Conservation (phyloP, 2,329 filamentous ascomycete genomes). For the Claviceps sp. region DNA sequence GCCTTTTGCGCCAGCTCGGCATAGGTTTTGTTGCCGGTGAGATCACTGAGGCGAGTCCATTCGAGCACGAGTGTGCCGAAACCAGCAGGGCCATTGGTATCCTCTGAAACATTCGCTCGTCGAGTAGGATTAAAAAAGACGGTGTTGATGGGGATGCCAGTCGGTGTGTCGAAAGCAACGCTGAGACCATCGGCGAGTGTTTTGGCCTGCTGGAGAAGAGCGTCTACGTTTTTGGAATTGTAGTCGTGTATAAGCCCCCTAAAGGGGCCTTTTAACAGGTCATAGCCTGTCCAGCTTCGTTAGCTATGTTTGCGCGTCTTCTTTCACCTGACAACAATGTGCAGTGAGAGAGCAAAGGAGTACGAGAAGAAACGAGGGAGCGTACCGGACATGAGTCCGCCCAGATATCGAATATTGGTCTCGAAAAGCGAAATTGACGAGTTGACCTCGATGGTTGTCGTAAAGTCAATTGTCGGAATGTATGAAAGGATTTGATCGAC, state of each 20-base stretch:
- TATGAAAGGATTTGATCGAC: conserved; percentile 59
- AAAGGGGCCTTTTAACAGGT: conserved; percentile 57
- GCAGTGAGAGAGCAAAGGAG: no score
- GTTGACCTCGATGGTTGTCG: conserved; percentile 30
- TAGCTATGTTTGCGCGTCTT: no score
- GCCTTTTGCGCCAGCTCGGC: conserved; percentile 51
- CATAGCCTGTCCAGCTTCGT: conserved; percentile 37
- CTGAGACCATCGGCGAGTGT: conserved; percentile 59
- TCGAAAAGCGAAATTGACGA: conserved; percentile 66
- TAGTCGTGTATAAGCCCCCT: conserved; percentile 29
- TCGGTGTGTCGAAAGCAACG: conserved; percentile 64
- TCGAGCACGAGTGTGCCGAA: conserved; percentile 70
- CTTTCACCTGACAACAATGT: no score
- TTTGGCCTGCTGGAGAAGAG: conserved; percentile 52
- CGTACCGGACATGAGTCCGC: conserved; percentile 59
- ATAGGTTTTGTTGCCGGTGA: conserved; percentile 56
- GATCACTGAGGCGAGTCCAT: conserved; percentile 68
- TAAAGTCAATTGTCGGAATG: conserved; percentile 59
- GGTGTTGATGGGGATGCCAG: conserved; percentile 59
- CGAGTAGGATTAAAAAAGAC: conserved; percentile 44
- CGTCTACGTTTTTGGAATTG: conserved; percentile 30
- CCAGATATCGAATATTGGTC: conserved; percentile 80
- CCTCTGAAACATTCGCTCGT: conserved; percentile 30
- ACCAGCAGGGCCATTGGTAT: conserved; percentile 59
- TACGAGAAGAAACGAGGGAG: no score